Base-by-base conservation (phyloP, 2,329 filamentous ascomycete species). In the Penicillium sclerotiorum region DNA sequence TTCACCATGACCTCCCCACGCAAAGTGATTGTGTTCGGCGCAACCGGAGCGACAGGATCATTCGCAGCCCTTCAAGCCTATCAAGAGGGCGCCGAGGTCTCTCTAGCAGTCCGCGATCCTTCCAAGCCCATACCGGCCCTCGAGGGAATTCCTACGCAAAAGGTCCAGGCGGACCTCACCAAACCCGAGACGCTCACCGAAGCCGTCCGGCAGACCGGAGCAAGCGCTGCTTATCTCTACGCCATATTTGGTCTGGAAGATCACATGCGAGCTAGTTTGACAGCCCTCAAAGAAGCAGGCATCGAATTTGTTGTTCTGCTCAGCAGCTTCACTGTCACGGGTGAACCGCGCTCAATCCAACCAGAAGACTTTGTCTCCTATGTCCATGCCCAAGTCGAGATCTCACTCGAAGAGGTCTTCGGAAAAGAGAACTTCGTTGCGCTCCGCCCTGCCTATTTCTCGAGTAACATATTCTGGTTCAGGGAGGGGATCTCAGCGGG, bases 151-250 rank as follows among this genome's bases (percentile, higher is more conserved):
- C 13, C 25, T 4, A 17, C 22, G 1, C 5, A 45, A 22, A 50
- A 32, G n/a, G 38, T 53, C 11, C 60, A 73, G 45, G 74, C 77
- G 30, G 78, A 81, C 57, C 70, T 82, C 6, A 62, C 62, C 2
- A 49, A 76, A 0, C 73, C 77, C 1, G 67, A 68, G 0, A 71
- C 71, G 4, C 55, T 81, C 18, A 45, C 42, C 3, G 53, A 56
- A 0, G 79, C 78, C 0, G 71, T 79, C 0, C 33, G n/a, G 0
- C 46, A 53, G 6, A 57, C 76, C 0, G 68, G 71, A 6, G 77
- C 78, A 8, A 77, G 69, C 33, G 53, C 59, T 13, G 79, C 78
- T 0, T 81, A 80, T 63, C 65, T 80, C 33, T 82, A 83, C 60
- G 33, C 68, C 1, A 55, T 69, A 7, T 57, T 62, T 9, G 56